Evolutionary conservation across 78 protist genomes (phyloP).

Genomic region (Cavenderia fasciculata): DNA sequence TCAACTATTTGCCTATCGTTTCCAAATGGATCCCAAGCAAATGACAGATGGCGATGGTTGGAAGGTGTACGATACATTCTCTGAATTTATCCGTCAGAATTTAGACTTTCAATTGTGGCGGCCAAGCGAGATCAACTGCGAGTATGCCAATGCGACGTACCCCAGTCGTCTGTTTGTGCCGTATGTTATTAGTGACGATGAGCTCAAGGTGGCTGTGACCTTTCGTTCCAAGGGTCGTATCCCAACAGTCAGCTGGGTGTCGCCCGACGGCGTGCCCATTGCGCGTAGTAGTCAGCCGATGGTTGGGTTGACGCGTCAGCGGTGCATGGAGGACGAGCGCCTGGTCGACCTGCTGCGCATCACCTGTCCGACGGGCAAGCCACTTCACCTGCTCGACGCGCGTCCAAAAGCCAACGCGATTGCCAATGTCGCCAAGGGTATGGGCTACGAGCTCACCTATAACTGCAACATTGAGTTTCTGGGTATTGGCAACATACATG

Average conservation of each 20-base stretch:
- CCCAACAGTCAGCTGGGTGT: constrained; percentile 58
- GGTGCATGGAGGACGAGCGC: constrained; percentile 35
- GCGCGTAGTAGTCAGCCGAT: constrained; percentile 63
- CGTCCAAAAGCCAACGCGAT: constrained; percentile 87
- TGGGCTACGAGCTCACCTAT: constrained; percentile 87
- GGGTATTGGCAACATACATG: constrained; percentile 93
- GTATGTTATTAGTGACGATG: constrained; percentile 32
- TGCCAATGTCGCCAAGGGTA: constrained; percentile 85
- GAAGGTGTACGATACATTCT: constrained; percentile 8
- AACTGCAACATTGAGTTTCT: constrained; percentile 74
- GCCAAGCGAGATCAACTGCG: constrained; percentile 26
- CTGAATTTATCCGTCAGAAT: constrained; percentile 54
- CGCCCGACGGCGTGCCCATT: constrained; percentile 61
- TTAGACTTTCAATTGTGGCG: constrained; percentile 44
- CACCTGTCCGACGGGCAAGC: constrained; percentile 10
- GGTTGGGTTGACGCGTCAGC: constrained; percentile 67
- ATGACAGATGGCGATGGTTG: constrained; percentile 48
- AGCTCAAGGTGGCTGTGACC: constrained; percentile 20
- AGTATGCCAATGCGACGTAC: constrained; percentile 55
- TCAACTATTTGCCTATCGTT: constrained; percentile 35
- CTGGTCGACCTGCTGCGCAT: constrained; percentile 19
- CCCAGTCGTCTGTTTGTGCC: constrained; percentile 51
- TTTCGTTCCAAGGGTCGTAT: constrained; percentile 75
- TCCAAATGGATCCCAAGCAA: background rate
- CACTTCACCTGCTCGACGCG: constrained; percentile 48